Evolutionary conservation across 768 basidiomycete species (phyloP).

Genomic region (Auricularia auricula-judae): DNA sequence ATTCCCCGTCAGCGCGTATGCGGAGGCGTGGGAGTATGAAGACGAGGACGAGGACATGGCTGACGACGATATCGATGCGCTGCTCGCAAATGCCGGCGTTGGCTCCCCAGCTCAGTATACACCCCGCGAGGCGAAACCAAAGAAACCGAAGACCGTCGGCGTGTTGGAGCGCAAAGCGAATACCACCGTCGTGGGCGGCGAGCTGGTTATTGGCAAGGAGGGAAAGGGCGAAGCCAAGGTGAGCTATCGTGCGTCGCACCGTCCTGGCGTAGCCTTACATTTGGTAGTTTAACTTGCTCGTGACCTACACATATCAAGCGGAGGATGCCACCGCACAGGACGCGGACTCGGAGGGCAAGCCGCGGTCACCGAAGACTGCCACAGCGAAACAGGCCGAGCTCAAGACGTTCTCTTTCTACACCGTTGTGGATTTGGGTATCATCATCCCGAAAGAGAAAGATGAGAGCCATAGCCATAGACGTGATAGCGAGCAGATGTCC

Average conservation of each 20-base stretch:
- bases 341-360: conserved; percentile 27
- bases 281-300: conserved; percentile 81
- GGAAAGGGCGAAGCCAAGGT: conserved; percentile 74
- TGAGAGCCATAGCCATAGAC: not conserved
- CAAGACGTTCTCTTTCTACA: conserved; percentile 87
- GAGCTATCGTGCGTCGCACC: conserved; percentile 15
- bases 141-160: conserved; percentile 38
- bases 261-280: too few species aligned
- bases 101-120: not conserved
- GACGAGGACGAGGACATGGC: conserved; percentile 80
- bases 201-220: conserved; percentile 76
- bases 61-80: conserved; percentile 31
- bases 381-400: conserved; percentile 37
- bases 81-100: conserved; percentile 6
- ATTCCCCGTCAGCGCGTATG: conserved; percentile 81
- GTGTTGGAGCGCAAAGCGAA: conserved; percentile 87
- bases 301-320: conserved; percentile 87
- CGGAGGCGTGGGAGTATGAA: conserved; percentile 97
- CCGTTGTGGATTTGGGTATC: conserved; percentile 66
- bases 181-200: conserved; percentile 77
- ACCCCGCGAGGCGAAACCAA: conserved; percentile 9
- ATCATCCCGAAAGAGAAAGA: conserved; percentile 36
- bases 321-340: conserved; percentile 71
- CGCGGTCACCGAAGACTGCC: conserved; percentile 32
- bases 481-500: not conserved